Evolutionary conservation across 2,329 filamentous ascomycete genomes (phyloP), one percentile per base, ranked within the genome.

Genomic region (Ophiostoma sp.): DNA sequence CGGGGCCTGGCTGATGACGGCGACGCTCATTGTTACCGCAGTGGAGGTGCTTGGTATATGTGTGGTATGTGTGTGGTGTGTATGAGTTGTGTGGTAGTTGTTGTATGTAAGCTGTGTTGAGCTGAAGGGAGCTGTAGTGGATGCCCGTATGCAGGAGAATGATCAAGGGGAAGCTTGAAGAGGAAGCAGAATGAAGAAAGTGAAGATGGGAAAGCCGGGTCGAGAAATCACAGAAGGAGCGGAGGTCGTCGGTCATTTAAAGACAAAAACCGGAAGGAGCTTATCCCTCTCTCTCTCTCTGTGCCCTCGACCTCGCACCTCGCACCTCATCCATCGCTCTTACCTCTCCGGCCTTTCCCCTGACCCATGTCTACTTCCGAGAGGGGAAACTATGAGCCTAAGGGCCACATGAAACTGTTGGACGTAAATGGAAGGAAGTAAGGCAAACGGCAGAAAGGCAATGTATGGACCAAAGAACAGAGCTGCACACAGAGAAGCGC

Each of bases 261-360:
- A 70, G 55, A 61, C 52, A 61, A 70, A 22, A 48, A 55, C 12
- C 68, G 33, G 68, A 70, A 70, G 31, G 50, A 25, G 50, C 33
- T 55, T 3, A 8, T 9, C 2, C 28, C 50, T 28, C 50, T 12
- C 7, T 25, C 28, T n/a, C n/a, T n/a, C n/a, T n/a, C n/a, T n/a
- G n/a, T n/a, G n/a, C n/a, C n/a, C n/a, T n/a, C n/a, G n/a, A n/a
- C 31, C 28, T 33, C n/a, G 31, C 9, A 8, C 7, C 28, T 59
- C 28, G 25, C 25, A 25, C 25, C 3, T 57, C 25, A 28, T 28
- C 36, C 36, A 45, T 28, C 61, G 42, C 64, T 50, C 64, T 50
- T 66, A 19, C 61, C 61, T 66, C 61, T 28, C 22, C 45, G 42
- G 15, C 28, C 25, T n/a, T 69, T 50, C 64, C 64, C 45, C 42